Conservation (phyloP, 352 stramenopile species). For the Hyaloperonospora brassicae region DNA sequence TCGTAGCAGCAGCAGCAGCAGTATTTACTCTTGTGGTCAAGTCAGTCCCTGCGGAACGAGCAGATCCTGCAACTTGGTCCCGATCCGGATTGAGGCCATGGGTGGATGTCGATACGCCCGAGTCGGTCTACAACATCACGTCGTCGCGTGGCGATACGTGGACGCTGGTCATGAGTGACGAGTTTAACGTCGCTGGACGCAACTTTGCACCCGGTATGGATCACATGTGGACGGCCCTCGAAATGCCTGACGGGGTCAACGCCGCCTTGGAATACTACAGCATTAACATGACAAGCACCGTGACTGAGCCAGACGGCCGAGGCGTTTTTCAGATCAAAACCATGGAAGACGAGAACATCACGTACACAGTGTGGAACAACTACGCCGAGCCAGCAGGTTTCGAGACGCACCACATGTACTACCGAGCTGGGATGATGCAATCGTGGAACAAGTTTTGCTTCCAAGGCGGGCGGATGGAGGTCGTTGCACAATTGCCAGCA, state of each 20-base stretch:
- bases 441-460: too few relatives aligned
- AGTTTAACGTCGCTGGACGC: constrained; percentile 57
- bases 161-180: constrained; percentile 71
- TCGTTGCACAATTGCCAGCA: too few relatives aligned
- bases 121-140: constrained; percentile 25
- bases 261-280: constrained; percentile 54
- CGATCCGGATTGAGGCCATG: constrained; percentile 40
- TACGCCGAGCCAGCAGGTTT: constrained; percentile 48
- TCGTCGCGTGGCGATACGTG: constrained; percentile 45
- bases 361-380: constrained; percentile 52
- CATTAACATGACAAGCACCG: constrained; percentile 54
- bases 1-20: too few relatives aligned
- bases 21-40: too few relatives aligned
- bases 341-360: constrained; percentile 25
- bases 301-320: constrained; percentile 33
- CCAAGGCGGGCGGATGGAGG: too few relatives aligned
- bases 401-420: constrained; percentile 34
- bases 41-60: too few relatives aligned
- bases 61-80: too few relatives aligned
- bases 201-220: constrained; percentile 76
- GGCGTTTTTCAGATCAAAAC: constrained; percentile 67
- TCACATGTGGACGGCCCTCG: constrained; percentile 87
- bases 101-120: constrained; percentile 54
- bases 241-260: constrained; percentile 64
- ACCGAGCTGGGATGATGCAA: constrained; percentile 70